Base-by-base conservation (phyloP, 768 basidiomycete species). In the Lactarius hatsudake region DNA sequence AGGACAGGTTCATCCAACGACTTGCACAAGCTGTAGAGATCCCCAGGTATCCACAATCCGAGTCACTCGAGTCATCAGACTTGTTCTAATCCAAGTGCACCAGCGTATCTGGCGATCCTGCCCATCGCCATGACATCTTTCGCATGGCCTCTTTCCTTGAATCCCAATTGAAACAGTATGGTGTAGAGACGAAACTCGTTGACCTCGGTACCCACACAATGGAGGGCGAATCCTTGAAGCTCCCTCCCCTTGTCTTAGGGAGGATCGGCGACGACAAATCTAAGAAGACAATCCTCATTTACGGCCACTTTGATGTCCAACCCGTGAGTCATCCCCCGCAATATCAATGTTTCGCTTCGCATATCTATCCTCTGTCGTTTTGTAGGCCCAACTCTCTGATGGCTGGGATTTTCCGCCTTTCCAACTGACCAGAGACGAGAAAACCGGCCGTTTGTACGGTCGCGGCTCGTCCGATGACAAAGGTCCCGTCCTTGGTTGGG, bases 291-390 rank as follows among this genome's bases (percentile, higher is more conserved):
- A 87, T 98, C 40, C 83, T 96, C 34, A 79, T 98, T 38, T 98
- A 98, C 74, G 96, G 94, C 2, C 96, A 98, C 76, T 96, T 93
- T 74, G 95, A 97, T 74, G 96, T 97, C 8, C 96, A 97, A 73
- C 95, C 96, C 10, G 91, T 92, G 67, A 60, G 86, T 77, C 10
- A 23, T 20, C n/a, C 20, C 12, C 34, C 48, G 17, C 51, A 23
- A 28, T 26, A 8, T 54, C n/a, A 23, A 55, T 36, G 30, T 38
- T 2, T 2, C n/a, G 26, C 53, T 30, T 54, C 15, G 28, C 13
- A 32, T 20, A 18, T 45, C 30, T 42, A 59, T 1, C 8, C 12
- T 34, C 54, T 45, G 5, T 63, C 32, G 13, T 53, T 53, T 17
- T 59, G 28, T 34, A 82, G 82, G 82, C 81, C 0, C 68, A 78